Evolutionary conservation across 2,329 filamentous ascomycete species (phyloP).

Genomic region (Diaporthe sp.): DNA sequence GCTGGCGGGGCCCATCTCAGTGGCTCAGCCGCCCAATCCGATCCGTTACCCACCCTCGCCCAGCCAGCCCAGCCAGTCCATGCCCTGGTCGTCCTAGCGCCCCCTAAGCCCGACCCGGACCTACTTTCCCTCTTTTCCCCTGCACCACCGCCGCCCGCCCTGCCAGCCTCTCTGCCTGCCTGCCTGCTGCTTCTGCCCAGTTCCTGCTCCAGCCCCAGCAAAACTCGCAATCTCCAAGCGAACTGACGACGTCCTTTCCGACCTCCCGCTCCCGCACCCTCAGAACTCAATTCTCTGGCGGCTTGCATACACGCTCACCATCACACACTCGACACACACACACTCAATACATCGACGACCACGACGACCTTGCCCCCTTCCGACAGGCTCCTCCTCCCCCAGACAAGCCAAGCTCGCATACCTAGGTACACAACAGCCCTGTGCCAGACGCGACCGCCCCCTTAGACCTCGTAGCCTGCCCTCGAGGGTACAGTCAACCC

Average conservation of each 20-base stretch:
- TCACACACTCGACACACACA: neutral
- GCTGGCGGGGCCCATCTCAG: constrained; percentile 19
- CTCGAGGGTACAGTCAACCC: neutral
- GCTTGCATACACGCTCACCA: no score
- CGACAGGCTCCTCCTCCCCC: neutral
- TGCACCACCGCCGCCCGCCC: neutral
- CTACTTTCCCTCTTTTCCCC: neutral
- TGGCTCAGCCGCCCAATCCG: constrained; percentile 34
- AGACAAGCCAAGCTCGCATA: constrained; percentile 11
- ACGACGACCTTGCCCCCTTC: constrained; percentile 6
- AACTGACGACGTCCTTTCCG: constrained; percentile 15
- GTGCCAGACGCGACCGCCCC: constrained; percentile 37
- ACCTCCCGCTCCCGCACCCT: constrained; percentile 14
- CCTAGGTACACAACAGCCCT: neutral
- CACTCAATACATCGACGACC: constrained; percentile 24
- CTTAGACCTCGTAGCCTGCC: constrained; percentile 1
- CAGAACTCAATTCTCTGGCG: constrained; percentile 35
- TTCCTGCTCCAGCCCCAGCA: constrained; percentile 20
- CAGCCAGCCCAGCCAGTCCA: constrained; percentile 13
- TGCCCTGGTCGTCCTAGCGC: constrained; percentile 29
- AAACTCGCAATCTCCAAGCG: constrained; percentile 33
- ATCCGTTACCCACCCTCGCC: constrained; percentile 17
- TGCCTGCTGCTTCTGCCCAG: constrained; percentile 5
- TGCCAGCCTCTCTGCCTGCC: neutral
- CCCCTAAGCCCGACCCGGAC: constrained; percentile 22